Evolutionary conservation across 352 stramenopile species (phyloP).

Genomic region (Phytophthora parvispora): DNA sequence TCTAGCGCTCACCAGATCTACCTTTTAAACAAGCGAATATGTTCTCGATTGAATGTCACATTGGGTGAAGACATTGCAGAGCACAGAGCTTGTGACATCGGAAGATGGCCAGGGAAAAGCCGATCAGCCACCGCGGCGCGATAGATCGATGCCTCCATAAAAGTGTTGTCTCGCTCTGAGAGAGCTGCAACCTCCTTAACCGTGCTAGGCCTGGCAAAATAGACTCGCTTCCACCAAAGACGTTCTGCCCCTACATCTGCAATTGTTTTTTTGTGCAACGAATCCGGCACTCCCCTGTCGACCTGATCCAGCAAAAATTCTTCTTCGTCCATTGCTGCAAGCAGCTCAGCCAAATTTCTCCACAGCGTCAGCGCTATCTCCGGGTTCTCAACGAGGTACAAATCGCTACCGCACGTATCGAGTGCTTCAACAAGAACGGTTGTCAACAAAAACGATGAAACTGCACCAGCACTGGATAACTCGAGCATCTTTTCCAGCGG

Average conservation of each 20-base stretch:
- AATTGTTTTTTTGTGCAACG: conserved; percentile 31
- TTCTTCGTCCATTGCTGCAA: conserved; percentile 58
- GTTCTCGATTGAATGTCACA: conserved; percentile 29
- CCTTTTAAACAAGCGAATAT: conserved; percentile 63
- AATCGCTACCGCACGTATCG: conserved; percentile 66
- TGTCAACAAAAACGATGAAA: conserved; percentile 50
- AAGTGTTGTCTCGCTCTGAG: conserved; percentile 20
- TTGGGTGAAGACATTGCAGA: conserved; percentile 25
- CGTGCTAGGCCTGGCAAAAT: conserved; percentile 53
- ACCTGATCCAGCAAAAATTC: conserved; percentile 46
- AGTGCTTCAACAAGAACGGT: conserved; percentile 52
- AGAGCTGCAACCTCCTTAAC: conserved; percentile 39
- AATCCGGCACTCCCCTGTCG: conserved; percentile 3
- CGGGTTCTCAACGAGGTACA: conserved; percentile 56
- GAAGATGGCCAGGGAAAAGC: conserved; percentile 41
- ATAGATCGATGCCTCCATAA: conserved; percentile 57
- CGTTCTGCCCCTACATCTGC: conserved; percentile 37
- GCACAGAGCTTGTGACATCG: conserved; percentile 37
- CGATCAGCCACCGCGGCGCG: conserved; percentile 52
- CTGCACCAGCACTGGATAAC: conserved; percentile 43
- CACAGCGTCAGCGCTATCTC: conserved; percentile 48
- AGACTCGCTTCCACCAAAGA: conserved; percentile 75
- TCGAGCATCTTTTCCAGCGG: conserved; percentile 67
- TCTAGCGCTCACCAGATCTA: conserved; percentile 17
- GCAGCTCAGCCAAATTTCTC: conserved; percentile 60